phyloP scores from a whole-genome alignment of 768 basidiomycete genomes.

The Solioccasus polychromus region DNA sequence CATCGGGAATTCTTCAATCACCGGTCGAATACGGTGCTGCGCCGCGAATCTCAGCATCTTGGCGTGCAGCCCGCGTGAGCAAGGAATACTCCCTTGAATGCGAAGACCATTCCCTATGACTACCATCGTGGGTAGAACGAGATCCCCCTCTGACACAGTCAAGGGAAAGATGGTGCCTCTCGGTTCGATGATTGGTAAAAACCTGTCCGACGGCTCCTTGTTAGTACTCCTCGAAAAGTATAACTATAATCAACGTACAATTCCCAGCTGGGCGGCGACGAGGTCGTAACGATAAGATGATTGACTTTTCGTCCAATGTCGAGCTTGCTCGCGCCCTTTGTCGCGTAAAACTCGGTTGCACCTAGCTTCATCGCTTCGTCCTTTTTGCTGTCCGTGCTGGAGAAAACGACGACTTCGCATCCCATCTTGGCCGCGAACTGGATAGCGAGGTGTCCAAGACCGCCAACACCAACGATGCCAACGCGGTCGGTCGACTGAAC shows the following conservation, averaged over 20 bases:
- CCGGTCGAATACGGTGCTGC: slow-evolving; percentile 25
- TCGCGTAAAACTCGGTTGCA: slow-evolving; percentile 36
- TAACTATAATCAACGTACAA: slow-evolving; percentile 18
- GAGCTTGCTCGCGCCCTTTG: slow-evolving; percentile 24
- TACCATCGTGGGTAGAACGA: slow-evolving; percentile 20
- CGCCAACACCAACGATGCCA: slow-evolving; percentile 34
- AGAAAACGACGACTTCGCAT: slow-evolving; percentile 36
- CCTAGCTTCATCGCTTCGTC: slow-evolving; percentile 33
- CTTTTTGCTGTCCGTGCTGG: slow-evolving; percentile 31
- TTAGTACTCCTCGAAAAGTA: not conserved
- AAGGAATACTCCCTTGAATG: slow-evolving; percentile 24
- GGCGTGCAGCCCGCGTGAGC: slow-evolving; percentile 26
- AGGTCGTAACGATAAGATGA: slow-evolving; percentile 32
- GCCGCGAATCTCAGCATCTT: slow-evolving; percentile 37
- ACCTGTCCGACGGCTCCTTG: slow-evolving; percentile 9
- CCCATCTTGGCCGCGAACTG: slow-evolving; percentile 41
- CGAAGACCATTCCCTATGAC: slow-evolving; percentile 17
- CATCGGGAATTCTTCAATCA: slow-evolving; percentile 33
- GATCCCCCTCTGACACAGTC: slow-evolving; percentile 21
- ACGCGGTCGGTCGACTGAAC: slow-evolving; percentile 33
- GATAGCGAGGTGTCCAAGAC: slow-evolving; percentile 38
- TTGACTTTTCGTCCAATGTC: slow-evolving; percentile 27
- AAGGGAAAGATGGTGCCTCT: slow-evolving; percentile 26
- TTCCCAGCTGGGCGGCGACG: slow-evolving; percentile 29
- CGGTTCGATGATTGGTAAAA: slow-evolving; percentile 25